Evolutionary conservation across 2,329 filamentous ascomycete genomes (phyloP), one percentile per base, ranked within the genome.

Genomic region (Beauveria scarabaeidicola): DNA sequence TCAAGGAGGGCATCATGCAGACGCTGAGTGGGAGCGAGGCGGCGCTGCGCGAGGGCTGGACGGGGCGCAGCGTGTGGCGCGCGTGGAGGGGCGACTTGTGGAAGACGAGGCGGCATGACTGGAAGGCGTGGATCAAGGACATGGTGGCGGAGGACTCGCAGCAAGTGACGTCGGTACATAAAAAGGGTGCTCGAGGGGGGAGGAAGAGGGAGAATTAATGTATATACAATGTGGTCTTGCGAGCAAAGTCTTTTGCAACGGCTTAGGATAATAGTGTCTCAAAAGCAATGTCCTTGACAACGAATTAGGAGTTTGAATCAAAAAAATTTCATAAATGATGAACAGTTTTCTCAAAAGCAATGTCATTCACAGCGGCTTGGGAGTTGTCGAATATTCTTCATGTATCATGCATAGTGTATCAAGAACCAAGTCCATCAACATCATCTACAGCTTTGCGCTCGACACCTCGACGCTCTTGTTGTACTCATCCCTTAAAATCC

Each of bases 41-140:
- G 21, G 71, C 75, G 56, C 72, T 85, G 40, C 74, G 82, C 15
- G 76, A 81, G 46, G 77, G 75, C 4, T 83, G 79, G 75, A 75
- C 78, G 63, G 82, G 82, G 0, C 73, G 82, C 9, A 80, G 77
- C 59, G 79, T 82, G 9, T 85, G 82, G 82, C 74, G 80, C 27
- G 74, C 73, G 41, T 85, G 82, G 81, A 79, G 78, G 68, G 81
- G 81, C 13, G 82, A 85, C 62, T 67, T 79, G 69, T 85, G 81
- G 81, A 79, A 77, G 66, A 78, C 77, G 52, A 72, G 78, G 46
- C 70, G 77, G 52, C 69, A 73, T 17, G 81, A 84, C 52, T 85
- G 82, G 82, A 79, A 82, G 62, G 66, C 72, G 3, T 84, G 81
- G 79, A 78, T 78, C 61, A 83, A 80, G 70, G 80, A 82, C 64